Evolutionary conservation across 805 yeast species (phyloP), one percentile per base, ranked within the genome.

Genomic region (Priceomyces fermenticarens): DNA sequence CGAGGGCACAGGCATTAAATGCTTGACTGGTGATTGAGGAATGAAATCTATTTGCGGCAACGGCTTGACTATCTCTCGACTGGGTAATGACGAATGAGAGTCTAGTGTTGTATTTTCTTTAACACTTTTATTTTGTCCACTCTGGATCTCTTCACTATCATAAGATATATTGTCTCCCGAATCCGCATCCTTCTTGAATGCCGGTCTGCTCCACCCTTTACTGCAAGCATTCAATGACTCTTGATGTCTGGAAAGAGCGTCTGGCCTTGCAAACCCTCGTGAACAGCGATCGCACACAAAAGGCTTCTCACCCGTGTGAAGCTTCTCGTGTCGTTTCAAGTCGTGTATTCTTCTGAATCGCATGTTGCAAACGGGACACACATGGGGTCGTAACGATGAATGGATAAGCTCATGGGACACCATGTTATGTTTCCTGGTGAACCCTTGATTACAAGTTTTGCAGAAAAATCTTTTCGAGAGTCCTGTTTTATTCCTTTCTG

Each of bases 271-370:
- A 62, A 86, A 86, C 32, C 70, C 63, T 35, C 84, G 70, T 11
- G 75, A 75, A 62, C 95, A 86, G 35, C 67, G 65, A 13, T 62
- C 63, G 57, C 95, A 86, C 32, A 56, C 61, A 55, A 65, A 81
- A 1, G 91, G 90, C 55, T 77, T 81, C 48, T 80, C 88, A 15
- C 91, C 91, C 0, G 88, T 77, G 54, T 86, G 95, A 28, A 83
- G 68, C 58, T 83, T 83, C 42, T 76, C 77, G 53, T 86, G 95
- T 39, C 95, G 72, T 53, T 80, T 84, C 52, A 87, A 67, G 57
- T 87, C 95, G 57, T 85, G 90, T 25, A 79, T 73, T 35, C 95
- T 70, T 44, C 93, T 72, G 58, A 87, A 86, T 47, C 70, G 75
- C 35, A 77, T 66, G 39, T 72, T 64, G 53, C 95, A 86, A 23